Conservation (phyloP, 1,284 basidiomycete species). For the Microbotryomycetes sp. region DNA sequence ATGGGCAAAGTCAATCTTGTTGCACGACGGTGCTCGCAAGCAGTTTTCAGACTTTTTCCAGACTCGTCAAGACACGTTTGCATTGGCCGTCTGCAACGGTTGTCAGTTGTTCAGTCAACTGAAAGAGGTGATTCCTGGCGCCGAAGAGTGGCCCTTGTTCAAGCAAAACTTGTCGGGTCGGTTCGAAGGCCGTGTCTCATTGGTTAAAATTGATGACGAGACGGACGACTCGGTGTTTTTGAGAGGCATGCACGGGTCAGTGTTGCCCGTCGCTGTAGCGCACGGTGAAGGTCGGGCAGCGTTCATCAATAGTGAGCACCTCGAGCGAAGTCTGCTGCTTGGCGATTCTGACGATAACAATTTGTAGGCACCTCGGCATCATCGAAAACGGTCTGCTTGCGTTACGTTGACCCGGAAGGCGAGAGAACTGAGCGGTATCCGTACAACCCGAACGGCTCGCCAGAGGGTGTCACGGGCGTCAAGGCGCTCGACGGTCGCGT, state of each 20-base stretch:
- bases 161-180: slow-evolving; percentile 81
- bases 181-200: slow-evolving; percentile 79
- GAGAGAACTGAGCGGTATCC: slow-evolving; percentile 68
- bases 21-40: slow-evolving; percentile 62
- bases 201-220: slow-evolving; percentile 60
- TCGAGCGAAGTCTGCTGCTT: neutral
- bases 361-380: slow-evolving; percentile 8
- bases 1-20: slow-evolving; percentile 89
- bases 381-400: slow-evolving; percentile 56
- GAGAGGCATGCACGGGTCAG: slow-evolving; percentile 75
- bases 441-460: slow-evolving; percentile 91
- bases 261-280: slow-evolving; percentile 84
- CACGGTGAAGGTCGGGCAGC: slow-evolving; percentile 89
- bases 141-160: slow-evolving; percentile 80
- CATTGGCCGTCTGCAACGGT: slow-evolving; percentile 94
- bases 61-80: slow-evolving; percentile 67
- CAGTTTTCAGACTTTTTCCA: slow-evolving; percentile 77
- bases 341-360: neutral
- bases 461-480: slow-evolving; percentile 78
- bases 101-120: slow-evolving; percentile 94
- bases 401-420: slow-evolving; percentile 65
- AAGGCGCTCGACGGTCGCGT: slow-evolving; percentile 79
- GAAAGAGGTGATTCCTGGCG: slow-evolving; percentile 77
- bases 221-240: slow-evolving; percentile 66
- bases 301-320: slow-evolving; percentile 49